Conservation (phyloP, 1,284 basidiomycete genomes). For the Cryptococcus depauperatus region DNA sequence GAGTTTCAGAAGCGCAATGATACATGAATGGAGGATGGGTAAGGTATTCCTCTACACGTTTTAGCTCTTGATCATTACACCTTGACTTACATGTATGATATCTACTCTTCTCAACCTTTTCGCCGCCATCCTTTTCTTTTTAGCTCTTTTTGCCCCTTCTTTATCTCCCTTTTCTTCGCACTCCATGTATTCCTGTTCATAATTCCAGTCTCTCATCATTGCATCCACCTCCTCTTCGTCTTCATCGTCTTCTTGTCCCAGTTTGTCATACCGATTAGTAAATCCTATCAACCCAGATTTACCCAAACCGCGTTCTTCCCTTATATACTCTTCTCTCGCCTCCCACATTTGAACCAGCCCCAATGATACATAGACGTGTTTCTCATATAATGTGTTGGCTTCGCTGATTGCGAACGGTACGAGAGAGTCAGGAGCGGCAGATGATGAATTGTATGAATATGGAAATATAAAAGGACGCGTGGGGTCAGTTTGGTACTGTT, state of each 20-base stretch:
- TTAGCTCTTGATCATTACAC: background rate
- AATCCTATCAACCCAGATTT: constrained; percentile 52
- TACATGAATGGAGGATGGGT: constrained; percentile 74
- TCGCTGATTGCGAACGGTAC: constrained; percentile 95
- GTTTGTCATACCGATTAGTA: constrained; percentile 34
- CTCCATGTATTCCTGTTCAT: constrained; percentile 52
- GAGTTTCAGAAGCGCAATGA: constrained; percentile 80
- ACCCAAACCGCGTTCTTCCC: constrained; percentile 79
- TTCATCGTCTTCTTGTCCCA: constrained; percentile 38
- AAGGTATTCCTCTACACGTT: constrained; percentile 58
- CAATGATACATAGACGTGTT: constrained; percentile 83
- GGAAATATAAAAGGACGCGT: constrained; percentile 90
- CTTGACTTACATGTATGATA: constrained; percentile 69
- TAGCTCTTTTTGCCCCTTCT: constrained; percentile 56
- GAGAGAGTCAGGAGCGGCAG: constrained; percentile 42
- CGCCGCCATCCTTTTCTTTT: constrained; percentile 65
- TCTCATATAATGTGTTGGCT: constrained; percentile 80
- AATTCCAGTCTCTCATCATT: constrained; percentile 60
- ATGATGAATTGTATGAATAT: constrained; percentile 57
- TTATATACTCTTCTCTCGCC: constrained; percentile 88
- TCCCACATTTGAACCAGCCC: constrained; percentile 91
- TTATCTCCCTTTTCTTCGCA: constrained; percentile 48
- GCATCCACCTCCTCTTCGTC: constrained; percentile 43
- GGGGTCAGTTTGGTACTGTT: constrained; percentile 98
- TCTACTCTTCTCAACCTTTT: constrained; percentile 79